Evolutionary conservation across 495 filamentous ascomycete species (phyloP).

Genomic region (Xylaria intraflava): DNA sequence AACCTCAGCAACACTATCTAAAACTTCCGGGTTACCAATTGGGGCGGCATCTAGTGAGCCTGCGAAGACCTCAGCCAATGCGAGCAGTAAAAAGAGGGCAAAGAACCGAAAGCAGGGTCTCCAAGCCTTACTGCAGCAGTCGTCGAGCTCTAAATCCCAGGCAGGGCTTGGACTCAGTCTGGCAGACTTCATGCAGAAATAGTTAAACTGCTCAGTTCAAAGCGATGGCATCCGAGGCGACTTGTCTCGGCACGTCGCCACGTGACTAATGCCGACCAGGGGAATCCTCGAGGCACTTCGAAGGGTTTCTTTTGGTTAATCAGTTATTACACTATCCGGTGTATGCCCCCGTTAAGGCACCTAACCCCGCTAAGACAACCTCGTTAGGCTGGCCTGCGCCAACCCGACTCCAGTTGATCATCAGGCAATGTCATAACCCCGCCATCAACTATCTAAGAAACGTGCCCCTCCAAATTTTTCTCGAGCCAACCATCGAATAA

Average conservation of each 20-base stretch:
- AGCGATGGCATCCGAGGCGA: no score
- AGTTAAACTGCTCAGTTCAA: conserved; percentile 9
- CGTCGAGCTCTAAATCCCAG: conserved; percentile 24
- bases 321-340: no score
- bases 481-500: conserved; percentile 21
- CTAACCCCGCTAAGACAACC: no score
- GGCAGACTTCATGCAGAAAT: conserved; percentile 48
- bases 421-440: conserved; percentile 18
- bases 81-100: conserved; percentile 48
- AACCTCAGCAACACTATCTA: conserved; percentile 8
- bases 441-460: conserved; percentile 15
- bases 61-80: conserved; percentile 27
- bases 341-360: no score
- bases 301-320: no score
- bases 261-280: no score
- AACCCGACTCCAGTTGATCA: no score
- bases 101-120: conserved; percentile 49
- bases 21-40: background rate
- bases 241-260: no score
- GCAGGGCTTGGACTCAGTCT: conserved; percentile 43
- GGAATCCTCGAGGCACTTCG: no score
- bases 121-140: conserved; percentile 43
- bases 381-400: no score
- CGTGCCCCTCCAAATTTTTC: conserved; percentile 34
- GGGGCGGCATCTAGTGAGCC: background rate